Percentiles rank a stretch among this genome's conserved stretches.
phyloP scores from a whole-genome alignment of 2,329 filamentous ascomycete genomes.

The Aspergillus ustus region DNA sequence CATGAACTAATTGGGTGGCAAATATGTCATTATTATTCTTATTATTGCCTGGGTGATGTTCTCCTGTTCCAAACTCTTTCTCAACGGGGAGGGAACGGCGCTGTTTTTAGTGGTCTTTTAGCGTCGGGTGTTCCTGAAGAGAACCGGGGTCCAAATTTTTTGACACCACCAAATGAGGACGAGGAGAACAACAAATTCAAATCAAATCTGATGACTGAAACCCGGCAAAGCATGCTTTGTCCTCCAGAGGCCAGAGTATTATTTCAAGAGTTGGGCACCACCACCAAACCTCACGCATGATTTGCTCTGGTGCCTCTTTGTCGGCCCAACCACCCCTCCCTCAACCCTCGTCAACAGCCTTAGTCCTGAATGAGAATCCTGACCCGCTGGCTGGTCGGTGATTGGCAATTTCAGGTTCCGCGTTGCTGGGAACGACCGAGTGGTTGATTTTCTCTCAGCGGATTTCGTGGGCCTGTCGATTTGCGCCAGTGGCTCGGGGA shows the following conservation, averaged over 20 bases:
- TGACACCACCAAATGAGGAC: background rate
- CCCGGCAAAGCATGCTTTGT: background rate
- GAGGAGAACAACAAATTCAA: background rate
- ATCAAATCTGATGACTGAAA: background rate
- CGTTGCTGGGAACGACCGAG: slow-evolving; percentile 17
- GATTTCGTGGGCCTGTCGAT: slow-evolving; percentile 21
- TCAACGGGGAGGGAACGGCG: slow-evolving; percentile 2
- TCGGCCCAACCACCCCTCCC: slow-evolving; percentile 9
- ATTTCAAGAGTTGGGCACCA: slow-evolving; percentile 23
- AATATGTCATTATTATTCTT: background rate
- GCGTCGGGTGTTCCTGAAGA: slow-evolving; percentile 15
- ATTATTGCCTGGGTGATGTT: slow-evolving; percentile 23
- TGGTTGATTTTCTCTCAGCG: background rate
- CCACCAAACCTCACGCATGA: slow-evolving; percentile 2
- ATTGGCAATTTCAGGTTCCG: slow-evolving; percentile 20
- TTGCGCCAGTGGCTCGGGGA: slow-evolving; percentile 28
- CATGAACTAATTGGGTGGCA: background rate
- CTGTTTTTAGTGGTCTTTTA: slow-evolving; percentile 6
- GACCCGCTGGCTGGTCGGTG: slow-evolving; percentile 2
- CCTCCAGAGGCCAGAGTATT: background rate
- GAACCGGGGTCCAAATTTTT: slow-evolving; percentile 3
- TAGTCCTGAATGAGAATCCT: slow-evolving; percentile 3
- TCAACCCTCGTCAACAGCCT: slow-evolving; percentile 13
- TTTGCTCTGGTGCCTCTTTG: background rate
- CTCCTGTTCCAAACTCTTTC: slow-evolving; percentile 5